phyloP scores from a whole-genome alignment of 345 rosid genomes.

The Syzygium aromaticum region DNA sequence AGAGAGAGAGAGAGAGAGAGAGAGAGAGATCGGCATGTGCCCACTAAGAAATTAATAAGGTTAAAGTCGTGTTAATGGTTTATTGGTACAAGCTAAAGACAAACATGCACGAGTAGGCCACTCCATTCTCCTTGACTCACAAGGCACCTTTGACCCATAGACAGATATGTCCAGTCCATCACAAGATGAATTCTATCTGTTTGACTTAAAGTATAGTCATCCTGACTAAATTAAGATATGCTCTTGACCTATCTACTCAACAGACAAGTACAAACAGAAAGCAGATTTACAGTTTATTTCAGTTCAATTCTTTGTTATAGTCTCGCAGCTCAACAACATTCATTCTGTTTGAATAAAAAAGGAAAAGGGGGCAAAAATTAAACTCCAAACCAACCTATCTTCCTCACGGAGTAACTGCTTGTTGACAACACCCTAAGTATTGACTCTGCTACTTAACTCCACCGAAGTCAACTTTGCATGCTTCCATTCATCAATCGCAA shows the following conservation, averaged over 20 bases:
- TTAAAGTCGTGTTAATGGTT: not conserved
- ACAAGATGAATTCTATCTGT: not conserved
- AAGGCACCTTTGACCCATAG: not conserved
- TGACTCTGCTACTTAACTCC: not conserved
- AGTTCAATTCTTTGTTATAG: not conserved
- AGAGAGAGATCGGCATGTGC: not conserved
- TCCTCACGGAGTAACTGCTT: not conserved
- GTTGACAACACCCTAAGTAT: not conserved
- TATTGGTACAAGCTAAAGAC: not conserved
- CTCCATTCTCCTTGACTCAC: not conserved
- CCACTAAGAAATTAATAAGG: not conserved
- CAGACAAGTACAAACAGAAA: not conserved
- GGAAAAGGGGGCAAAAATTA: not conserved
- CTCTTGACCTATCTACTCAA: not conserved
- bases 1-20: constrained; percentile 1
- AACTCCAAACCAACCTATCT: not conserved
- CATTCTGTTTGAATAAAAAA: not conserved
- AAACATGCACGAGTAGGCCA: not conserved
- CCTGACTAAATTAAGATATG: not conserved
- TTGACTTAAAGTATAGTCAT: not conserved
- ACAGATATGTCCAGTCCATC: not conserved
- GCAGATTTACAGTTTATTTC: not conserved
- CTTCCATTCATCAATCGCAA: not conserved
- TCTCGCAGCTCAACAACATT: not conserved
- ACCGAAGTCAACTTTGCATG: not conserved